Evolutionary conservation across 495 filamentous ascomycete species (phyloP).

Genomic region (Penicillium salamii): DNA sequence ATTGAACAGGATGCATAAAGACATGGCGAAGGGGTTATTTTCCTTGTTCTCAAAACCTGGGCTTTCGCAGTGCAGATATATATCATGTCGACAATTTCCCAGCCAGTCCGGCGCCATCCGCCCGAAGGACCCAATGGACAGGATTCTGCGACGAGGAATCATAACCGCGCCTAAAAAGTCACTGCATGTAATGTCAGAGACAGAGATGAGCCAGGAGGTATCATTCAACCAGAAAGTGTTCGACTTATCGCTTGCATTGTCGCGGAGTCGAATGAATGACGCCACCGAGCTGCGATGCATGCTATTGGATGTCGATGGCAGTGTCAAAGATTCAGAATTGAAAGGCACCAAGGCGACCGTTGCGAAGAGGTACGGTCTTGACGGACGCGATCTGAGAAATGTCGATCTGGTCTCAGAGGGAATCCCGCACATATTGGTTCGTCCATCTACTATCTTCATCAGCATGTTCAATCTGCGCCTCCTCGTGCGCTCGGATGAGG

Average conservation of each 20-base stretch:
- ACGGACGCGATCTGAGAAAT: slow-evolving; percentile 26
- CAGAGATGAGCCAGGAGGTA: not conserved
- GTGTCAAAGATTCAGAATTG: not conserved
- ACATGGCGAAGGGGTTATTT: not conserved
- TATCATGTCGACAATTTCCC: not conserved
- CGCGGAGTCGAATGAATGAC: slow-evolving; percentile 22
- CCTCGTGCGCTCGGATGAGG: slow-evolving; percentile 24
- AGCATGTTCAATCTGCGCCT: slow-evolving; percentile 31
- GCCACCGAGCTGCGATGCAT: slow-evolving; percentile 16
- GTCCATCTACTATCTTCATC: slow-evolving; percentile 26
- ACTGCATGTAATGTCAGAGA: not conserved
- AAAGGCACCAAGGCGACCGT: slow-evolving; percentile 22
- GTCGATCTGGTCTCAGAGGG: slow-evolving; percentile 29
- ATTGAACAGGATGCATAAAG: not conserved
- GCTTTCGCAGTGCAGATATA: not conserved
- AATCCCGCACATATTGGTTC: slow-evolving; percentile 30
- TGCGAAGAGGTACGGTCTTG: slow-evolving; percentile 18
- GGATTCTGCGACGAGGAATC: not conserved
- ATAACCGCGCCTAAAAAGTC: slow-evolving; percentile 2
- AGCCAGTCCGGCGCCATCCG: not conserved
- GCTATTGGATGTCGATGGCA: slow-evolving; percentile 8
- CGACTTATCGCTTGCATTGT: slow-evolving; percentile 16
- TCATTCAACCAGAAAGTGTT: slow-evolving; percentile 19
- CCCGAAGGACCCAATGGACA: not conserved
- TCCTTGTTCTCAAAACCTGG: not conserved